These are phyloP conservation scores for Colletotrichum phormii DNA, from an alignment of 2,329 filamentous ascomycete species.

Conservation along the genomic window DNA sequence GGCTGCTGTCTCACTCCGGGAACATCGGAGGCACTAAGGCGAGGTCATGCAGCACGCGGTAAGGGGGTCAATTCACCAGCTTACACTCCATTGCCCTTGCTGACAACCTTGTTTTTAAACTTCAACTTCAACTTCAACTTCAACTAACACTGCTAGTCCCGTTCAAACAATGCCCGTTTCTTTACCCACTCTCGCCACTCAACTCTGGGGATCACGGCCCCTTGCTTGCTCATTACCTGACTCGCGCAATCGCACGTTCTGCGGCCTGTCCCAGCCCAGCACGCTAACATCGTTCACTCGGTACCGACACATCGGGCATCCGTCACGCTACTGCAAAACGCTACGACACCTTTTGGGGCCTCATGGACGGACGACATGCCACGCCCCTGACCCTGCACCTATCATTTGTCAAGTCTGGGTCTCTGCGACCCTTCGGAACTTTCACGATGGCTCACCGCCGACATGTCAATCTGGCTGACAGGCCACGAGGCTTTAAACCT, in stretches of 20 bases:
- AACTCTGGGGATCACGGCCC: not conserved
- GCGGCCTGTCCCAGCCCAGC: not conserved
- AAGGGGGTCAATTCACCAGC: too few relatives aligned
- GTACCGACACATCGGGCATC: not conserved
- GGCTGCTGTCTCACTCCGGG: not conserved
- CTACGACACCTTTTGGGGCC: not conserved
- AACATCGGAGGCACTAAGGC: not conserved
- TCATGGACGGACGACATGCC: not conserved
- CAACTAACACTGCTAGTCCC: not conserved
- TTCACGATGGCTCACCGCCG: not conserved
- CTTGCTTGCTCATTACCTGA: constrained; percentile 7
- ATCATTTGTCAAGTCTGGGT: not conserved
- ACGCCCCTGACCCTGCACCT: not conserved
- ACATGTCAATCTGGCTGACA: not conserved
- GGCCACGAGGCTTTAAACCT: not conserved
- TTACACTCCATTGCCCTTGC: not conserved
- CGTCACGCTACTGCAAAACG: constrained; percentile 10
- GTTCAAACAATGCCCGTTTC: not conserved
- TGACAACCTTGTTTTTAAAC: not conserved
- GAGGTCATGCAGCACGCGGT: not conserved
- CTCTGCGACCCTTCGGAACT: not conserved
- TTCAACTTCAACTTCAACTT: constrained; percentile 1
- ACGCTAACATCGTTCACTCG: constrained; percentile 20
- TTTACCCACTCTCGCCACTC: not conserved
- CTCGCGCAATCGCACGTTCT: constrained; percentile 21